Evolutionary conservation across 257 asterid genomes (phyloP).

Genomic region (Solanum ossicruentum): DNA sequence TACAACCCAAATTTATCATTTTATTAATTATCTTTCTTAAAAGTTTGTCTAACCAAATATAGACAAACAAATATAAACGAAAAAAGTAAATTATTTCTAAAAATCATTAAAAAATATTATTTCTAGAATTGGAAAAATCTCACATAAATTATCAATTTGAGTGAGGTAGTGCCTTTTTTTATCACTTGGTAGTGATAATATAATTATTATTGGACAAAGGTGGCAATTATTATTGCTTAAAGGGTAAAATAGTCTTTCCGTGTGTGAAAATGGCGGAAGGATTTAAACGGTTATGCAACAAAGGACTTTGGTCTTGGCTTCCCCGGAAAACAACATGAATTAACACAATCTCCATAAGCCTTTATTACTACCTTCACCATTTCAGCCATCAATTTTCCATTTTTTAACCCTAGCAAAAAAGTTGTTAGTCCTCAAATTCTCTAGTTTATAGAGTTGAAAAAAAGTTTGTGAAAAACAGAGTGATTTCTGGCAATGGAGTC

Average conservation of each 20-base stretch:
- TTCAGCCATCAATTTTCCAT: not conserved
- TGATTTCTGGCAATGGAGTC: slow-evolving; percentile 9
- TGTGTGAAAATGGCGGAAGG: not conserved
- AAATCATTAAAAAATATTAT: too few relatives aligned
- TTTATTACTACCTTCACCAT: not conserved
- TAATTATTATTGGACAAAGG: not conserved
- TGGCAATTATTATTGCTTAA: not conserved
- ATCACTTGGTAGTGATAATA: not conserved
- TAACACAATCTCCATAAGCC: not conserved
- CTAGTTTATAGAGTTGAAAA: not conserved
- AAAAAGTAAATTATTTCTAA: too few relatives aligned
- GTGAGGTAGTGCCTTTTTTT: not conserved
- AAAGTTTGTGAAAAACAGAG: not conserved
- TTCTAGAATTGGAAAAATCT: too few relatives aligned
- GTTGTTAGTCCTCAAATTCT: not conserved
- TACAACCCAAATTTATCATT: not conserved
- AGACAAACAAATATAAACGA: not conserved
- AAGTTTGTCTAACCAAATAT: not conserved
- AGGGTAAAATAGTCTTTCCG: not conserved
- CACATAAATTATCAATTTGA: too few relatives aligned
- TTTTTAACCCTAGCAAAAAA: not conserved
- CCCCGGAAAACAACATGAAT: not conserved
- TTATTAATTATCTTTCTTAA: not conserved
- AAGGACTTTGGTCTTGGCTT: not conserved
- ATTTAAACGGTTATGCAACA: not conserved